phyloP scores from a whole-genome alignment of 306 rosid genomes.

The Canavalia gladiata region DNA sequence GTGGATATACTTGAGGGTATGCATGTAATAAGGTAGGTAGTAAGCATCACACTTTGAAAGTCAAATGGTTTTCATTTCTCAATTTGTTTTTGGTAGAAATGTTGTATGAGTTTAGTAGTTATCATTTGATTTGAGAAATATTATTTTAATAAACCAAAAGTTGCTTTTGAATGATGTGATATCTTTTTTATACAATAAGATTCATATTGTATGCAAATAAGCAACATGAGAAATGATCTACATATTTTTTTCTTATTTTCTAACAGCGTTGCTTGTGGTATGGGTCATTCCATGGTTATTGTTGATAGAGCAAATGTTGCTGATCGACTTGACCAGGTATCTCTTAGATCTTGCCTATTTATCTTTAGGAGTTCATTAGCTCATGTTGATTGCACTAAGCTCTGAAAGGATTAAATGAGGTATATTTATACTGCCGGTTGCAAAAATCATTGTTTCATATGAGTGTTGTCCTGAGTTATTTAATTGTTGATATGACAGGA shows the following conservation, averaged over 20 bases:
- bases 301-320: slow-evolving; percentile 80
- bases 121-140: not conserved
- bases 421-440: not conserved
- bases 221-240: slow-evolving; percentile 22
- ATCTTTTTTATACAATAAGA: not conserved
- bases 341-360: slow-evolving; percentile 13
- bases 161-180: not conserved
- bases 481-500: slow-evolving; percentile 14
- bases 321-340: slow-evolving; percentile 91
- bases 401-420: slow-evolving; percentile 3
- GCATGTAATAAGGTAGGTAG: slow-evolving; percentile 82
- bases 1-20: slow-evolving; percentile 95
- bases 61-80: slow-evolving; percentile 13
- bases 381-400: not conserved
- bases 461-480: not conserved
- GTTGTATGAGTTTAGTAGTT: not conserved
- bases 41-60: not conserved
- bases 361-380: not conserved
- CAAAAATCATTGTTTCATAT: not conserved
- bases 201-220: not conserved
- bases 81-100: slow-evolving; percentile 16
- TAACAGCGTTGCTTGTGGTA: slow-evolving; percentile 91
- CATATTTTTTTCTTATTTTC: slow-evolving; percentile 37
- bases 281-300: slow-evolving; percentile 88
- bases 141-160: not conserved